These are phyloP conservation scores for Dipodascopsis uninucleata DNA, from an alignment of 805 yeast genomes.

Conservation along the genomic window DNA sequence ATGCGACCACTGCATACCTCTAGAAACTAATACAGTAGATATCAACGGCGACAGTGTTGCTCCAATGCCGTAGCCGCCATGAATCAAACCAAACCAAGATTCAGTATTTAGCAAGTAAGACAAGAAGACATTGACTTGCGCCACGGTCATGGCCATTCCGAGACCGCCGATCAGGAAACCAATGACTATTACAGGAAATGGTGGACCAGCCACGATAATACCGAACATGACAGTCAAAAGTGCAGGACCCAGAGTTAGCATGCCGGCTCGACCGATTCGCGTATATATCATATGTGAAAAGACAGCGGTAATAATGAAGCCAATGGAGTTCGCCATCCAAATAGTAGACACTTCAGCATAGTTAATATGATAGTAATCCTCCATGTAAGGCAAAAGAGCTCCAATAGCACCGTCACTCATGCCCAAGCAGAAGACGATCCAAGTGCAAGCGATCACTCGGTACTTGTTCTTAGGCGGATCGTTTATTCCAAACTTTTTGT, in stretches of 20 bases:
- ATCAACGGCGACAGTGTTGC: constrained; percentile 67
- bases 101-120: constrained; percentile 50
- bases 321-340: constrained; percentile 58
- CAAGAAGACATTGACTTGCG: constrained; percentile 53
- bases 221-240: constrained; percentile 44
- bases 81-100: constrained; percentile 56
- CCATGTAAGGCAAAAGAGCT: constrained; percentile 55
- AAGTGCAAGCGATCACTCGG: constrained; percentile 10
- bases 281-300: constrained; percentile 45
- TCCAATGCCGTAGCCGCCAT: constrained; percentile 70
- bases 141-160: constrained; percentile 49
- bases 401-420: constrained; percentile 55
- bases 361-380: constrained; percentile 44
- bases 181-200: constrained; percentile 47
- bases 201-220: constrained; percentile 47
- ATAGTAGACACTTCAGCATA: constrained; percentile 55
- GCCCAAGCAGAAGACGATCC: constrained; percentile 19
- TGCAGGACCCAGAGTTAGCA: constrained; percentile 42
- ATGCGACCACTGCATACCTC: constrained; percentile 52
- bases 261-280: constrained; percentile 42
- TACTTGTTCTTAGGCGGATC: constrained; percentile 2
- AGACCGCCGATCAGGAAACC: constrained; percentile 58
- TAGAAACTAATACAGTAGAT: constrained; percentile 52
- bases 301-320: constrained; percentile 51
- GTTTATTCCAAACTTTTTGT: no score